Base-by-base conservation (phyloP, 208 protist genomes). In the Acanthamoeba castellanii region DNA sequence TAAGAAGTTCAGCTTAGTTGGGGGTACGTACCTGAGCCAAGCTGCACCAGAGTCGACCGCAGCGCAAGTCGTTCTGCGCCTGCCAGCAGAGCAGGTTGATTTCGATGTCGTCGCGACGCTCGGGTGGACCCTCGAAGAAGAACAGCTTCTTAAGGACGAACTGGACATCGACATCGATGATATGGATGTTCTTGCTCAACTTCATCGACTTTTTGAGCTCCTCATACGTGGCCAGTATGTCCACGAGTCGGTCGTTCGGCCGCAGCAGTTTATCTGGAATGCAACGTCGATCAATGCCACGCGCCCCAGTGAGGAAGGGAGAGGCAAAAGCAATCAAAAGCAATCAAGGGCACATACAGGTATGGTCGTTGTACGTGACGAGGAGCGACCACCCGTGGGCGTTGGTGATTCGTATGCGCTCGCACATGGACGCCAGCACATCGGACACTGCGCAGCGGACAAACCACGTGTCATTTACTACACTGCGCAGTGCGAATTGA, bases 161-260 rank as follows among this genome's bases (percentile, higher is more conserved):
- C 52, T 45, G 82, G 0, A 89, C 52, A 18, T 57, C 82, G 55
- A 89, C 55, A 25, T 89, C 82, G 37, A 81, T 81, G 37, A 81
- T 81, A 37, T 81, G 32, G 34, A 81, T 42, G 30, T 59, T 57
- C 34, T 66, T 66, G 52, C 55, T 89, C 50, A 89, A 11, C 30
- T 89, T 89, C n/a, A 89, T 34, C 52, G 82, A 89, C n/a, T 89
- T 89, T 27, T 89, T 89, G 27, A 89, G 47, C 32, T 68, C 52
- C 82, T 89, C 82, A 22, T 89, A 89, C 9, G 47, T 89, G n/a
- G 82, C 82, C 45, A 89, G 34, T 0, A 66, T 89, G 50, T 89
- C 82, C n/a, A 66, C 52, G 13, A 89, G 82, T 45, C 82, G 47
- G 7, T 66, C 82, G 0, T 20, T 45, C 7, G 55, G 55, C 64